Evolutionary conservation across 1,284 basidiomycete genomes (phyloP), one percentile per base, ranked within the genome.

Genomic region (Ceratobasidium sp.): DNA sequence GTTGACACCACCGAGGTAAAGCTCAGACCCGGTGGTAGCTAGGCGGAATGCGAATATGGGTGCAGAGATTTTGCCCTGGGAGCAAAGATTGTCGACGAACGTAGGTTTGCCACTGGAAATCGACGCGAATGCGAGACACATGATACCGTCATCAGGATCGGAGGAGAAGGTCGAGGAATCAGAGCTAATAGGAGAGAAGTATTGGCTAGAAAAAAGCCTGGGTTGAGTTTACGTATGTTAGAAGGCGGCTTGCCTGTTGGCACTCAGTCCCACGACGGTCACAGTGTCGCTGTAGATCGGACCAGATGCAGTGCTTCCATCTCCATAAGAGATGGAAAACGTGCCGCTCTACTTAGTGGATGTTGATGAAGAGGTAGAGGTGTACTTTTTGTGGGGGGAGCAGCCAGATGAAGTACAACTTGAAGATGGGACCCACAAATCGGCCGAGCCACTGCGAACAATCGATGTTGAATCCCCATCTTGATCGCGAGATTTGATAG

Each of bases 1-100:
- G 74, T 85, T 78, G 10, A 78, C 76, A 0, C 85, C 87, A 52
- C 89, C 89, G 55, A 91, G 77, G 73, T 78, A 83, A 12, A 91
- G 82, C 74, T 86, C 83, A 3, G 83, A 83, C 69, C 82, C 83
- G 22, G 76, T 75, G 25, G 83, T 82, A 6, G 79, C 80, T 73
- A 90, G 80, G 70, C 85, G 84, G 76, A 90, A 83, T 29, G 81
- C 81, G 73, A 89, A 89, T 50, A 83, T 79, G 34, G 76, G 73
- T 27, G 78, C 74, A 20, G 77, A 70, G 15, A 82, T 77, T 27
- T 74, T 72, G 10, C 76, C 76, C 68, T 83, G 73, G 15, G 25
- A 32, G 40, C 75, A 69, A 29, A 77, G 72, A 32, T 52, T 76
- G 49, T 60, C 49, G 60, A 73, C 69, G 12, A 62, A 45, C 29